Conservation (phyloP, 2,329 filamentous ascomycete genomes). For the Ambrosiella xylebori region DNA sequence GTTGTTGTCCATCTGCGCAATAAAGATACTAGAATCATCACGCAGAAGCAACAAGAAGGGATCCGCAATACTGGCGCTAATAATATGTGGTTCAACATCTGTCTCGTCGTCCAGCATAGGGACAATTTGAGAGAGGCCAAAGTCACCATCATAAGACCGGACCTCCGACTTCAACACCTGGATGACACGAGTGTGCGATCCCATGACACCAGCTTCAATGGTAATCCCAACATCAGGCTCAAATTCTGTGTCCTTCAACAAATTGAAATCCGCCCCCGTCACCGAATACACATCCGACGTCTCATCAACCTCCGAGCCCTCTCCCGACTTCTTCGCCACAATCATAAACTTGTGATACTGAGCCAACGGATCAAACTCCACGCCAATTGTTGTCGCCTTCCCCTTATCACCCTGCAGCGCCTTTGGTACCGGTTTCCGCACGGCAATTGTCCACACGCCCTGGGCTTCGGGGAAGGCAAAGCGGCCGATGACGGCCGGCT, state of each 20-base stretch:
- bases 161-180: constrained; percentile 79
- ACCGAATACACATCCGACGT: constrained; percentile 63
- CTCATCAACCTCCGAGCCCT: constrained; percentile 48
- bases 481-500: constrained; percentile 51
- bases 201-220: constrained; percentile 68
- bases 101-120: constrained; percentile 86
- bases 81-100: constrained; percentile 59
- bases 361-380: constrained; percentile 36
- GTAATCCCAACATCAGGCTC: constrained; percentile 78
- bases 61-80: constrained; percentile 70
- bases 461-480: constrained; percentile 57
- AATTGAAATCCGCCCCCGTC: constrained; percentile 56
- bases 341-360: constrained; percentile 70
- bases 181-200: constrained; percentile 63
- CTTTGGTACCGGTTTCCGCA: constrained; percentile 49
- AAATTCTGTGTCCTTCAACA: constrained; percentile 71
- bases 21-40: constrained; percentile 64
- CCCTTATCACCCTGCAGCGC: constrained; percentile 29
- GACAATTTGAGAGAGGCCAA: constrained; percentile 78
- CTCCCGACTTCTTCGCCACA: constrained; percentile 40
- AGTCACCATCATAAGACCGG: constrained; percentile 75
- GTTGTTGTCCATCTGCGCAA: constrained; percentile 59
- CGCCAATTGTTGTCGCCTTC: constrained; percentile 30
- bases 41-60: constrained; percentile 70
- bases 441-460: constrained; percentile 66